Base-by-base conservation (phyloP, 2,329 filamentous ascomycete genomes). In the Colletotrichum tofieldiae region DNA sequence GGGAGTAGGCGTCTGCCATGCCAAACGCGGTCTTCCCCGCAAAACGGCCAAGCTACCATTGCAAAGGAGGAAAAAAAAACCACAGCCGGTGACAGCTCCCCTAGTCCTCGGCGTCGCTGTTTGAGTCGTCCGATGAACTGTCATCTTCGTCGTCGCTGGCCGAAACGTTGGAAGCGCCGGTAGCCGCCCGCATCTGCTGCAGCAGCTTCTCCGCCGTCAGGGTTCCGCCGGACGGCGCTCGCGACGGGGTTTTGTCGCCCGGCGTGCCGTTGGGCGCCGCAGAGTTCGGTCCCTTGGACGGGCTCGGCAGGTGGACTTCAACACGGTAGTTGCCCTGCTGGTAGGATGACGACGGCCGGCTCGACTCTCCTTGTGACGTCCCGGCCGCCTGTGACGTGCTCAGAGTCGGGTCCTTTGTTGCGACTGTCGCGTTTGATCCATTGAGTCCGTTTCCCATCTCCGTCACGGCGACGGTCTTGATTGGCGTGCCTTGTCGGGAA, bases 391-490 rank as follows among this genome's bases (percentile, higher is more conserved):
- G 69, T 39, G 65, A 55, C 26, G 43, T 43, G 68, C 47, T 49
- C 32, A 76, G 61, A 3, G 81, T 84, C 5, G 83, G 83, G 71
- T 85, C 83, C 32, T 77, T 76, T 18, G 75, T 77, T 62, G 82
- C 81, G 7, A 80, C 81, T 1, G 82, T 82, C 16, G 80, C 82
- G 20, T 79, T 75, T 1, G 82, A 79, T 1, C 78, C 82, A 6
- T 75, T 74, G 6, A 84, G 73, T 0, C 84, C 82, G 26, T 81
- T 82, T 16, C 81, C 79, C 75, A 83, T 81, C 54, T 82, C 78
- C 3, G 77, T 75, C 9, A 82, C 70, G 1, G 78, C 75, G 6
- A 81, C 78, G 61, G 74, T 77, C 72, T 77, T 79, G 18, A 54
- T n/a, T 23, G 62, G 65, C 18, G 65, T 58, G 32, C 4, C 23